Percentiles rank a stretch among this genome's conserved stretches.
Evolutionary conservation across 805 yeast species (phyloP).

Genomic region (Komagataella mondaviorum): DNA sequence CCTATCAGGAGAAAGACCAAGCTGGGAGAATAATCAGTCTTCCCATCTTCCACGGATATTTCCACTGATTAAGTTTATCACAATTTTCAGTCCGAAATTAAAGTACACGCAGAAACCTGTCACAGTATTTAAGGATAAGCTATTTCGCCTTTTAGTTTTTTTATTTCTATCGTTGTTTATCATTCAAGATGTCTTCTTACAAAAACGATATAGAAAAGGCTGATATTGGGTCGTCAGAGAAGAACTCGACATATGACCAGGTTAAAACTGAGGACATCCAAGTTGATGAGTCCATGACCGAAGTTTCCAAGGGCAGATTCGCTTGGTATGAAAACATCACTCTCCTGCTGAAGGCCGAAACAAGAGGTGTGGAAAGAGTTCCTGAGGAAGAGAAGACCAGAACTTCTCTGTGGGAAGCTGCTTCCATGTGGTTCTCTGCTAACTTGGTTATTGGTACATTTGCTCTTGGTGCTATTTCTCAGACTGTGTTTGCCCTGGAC

Average conservation of each 20-base stretch:
- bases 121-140: not conserved
- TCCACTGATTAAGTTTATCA: not conserved
- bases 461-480: slow-evolving; percentile 62
- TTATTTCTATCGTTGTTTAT: not conserved
- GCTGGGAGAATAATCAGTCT: not conserved
- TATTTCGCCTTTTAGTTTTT: not conserved
- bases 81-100: not conserved
- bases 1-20: not conserved
- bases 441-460: slow-evolving; percentile 78
- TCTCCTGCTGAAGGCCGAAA: slow-evolving; percentile 30
- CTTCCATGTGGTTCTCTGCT: slow-evolving; percentile 86
- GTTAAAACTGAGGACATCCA: not conserved
- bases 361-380: slow-evolving; percentile 70
- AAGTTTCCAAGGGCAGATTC: slow-evolving; percentile 6
- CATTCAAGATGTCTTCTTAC: not conserved
- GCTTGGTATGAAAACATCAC: slow-evolving; percentile 11
- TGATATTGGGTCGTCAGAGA: not conserved
- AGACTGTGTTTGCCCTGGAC: slow-evolving; percentile 46
- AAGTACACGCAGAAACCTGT: not conserved
- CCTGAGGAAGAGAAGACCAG: slow-evolving; percentile 70
- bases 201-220: not conserved
- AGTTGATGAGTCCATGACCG: slow-evolving; percentile 4
- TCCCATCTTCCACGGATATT: not conserved
- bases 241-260: not conserved
- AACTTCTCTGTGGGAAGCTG: slow-evolving; percentile 52